phyloP scores from a whole-genome alignment of 805 yeast genomes.

The Candida arabinofermentans region DNA sequence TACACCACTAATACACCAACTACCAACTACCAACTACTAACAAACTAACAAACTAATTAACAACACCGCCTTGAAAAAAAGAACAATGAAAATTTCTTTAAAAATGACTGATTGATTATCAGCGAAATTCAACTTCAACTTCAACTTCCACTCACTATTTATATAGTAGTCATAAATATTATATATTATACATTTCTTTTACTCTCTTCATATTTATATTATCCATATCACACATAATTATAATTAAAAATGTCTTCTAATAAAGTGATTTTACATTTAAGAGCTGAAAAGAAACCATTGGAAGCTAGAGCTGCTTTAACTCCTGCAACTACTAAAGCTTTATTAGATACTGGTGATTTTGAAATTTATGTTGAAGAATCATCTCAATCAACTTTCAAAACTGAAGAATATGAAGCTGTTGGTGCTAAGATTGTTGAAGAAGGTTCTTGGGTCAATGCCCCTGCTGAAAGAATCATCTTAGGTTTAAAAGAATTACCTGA shows the following conservation, averaged over 20 bases:
- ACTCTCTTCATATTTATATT: too few species aligned
- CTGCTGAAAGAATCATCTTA: conserved; percentile 80
- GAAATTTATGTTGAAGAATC: conserved; percentile 85
- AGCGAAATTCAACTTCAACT: too few species aligned
- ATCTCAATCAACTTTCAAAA: conserved; percentile 73
- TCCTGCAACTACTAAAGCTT: conserved; percentile 81
- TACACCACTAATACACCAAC: too few species aligned
- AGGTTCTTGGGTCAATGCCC: conserved; percentile 92
- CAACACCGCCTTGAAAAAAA: too few species aligned
- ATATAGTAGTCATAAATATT: too few species aligned
- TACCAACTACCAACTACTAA: too few species aligned
- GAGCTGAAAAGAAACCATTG: conserved; percentile 96
- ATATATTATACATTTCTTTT: too few species aligned
- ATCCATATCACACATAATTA: too few species aligned
- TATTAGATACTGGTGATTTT: conserved; percentile 78
- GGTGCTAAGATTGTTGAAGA: conserved; percentile 90
- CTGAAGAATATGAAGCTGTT: conserved; percentile 67
- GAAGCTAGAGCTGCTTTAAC: conserved; percentile 98
- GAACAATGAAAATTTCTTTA: too few species aligned
- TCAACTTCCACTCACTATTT: too few species aligned
- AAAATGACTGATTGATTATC: too few species aligned
- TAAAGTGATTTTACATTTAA: conserved; percentile 70
- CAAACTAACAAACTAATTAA: too few species aligned
- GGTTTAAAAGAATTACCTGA: conserved; percentile 97
- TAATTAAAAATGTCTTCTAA: conserved; percentile 16